These are phyloP conservation scores for Cladosporium phlei DNA, from an alignment of 2,329 filamentous ascomycete genomes.

Conservation along the genomic window DNA sequence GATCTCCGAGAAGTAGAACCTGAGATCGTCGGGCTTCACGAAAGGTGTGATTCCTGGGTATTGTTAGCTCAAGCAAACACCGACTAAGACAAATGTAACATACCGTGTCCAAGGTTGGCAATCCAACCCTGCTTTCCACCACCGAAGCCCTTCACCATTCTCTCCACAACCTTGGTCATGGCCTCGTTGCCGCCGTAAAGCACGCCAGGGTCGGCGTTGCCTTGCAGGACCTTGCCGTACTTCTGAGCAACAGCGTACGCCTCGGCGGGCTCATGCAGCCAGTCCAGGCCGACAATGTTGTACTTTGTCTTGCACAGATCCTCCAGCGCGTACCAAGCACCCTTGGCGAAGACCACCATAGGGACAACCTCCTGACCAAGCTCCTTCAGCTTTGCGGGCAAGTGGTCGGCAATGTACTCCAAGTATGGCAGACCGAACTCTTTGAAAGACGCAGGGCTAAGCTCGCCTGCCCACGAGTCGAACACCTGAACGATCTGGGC, in stretches of 20 bases:
- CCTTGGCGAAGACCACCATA: conserved; percentile 98
- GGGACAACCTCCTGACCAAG: conserved; percentile 76
- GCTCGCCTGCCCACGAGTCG: conserved; percentile 95
- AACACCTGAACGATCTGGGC: conserved; percentile 96
- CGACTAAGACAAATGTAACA: conserved; percentile 28
- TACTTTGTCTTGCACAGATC: conserved; percentile 84
- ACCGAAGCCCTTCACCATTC: conserved; percentile 82
- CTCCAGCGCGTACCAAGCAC: conserved; percentile 91
- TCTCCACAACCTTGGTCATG: conserved; percentile 76
- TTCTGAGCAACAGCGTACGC: conserved; percentile 68
- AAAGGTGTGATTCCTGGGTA: conserved; percentile 79
- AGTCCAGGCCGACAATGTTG: conserved; percentile 90
- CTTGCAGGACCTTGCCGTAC: conserved; percentile 78
- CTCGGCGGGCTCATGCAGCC: conserved; percentile 83
- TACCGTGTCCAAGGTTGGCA: conserved; percentile 91
- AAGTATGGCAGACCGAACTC: conserved; percentile 84
- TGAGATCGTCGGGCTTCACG: conserved; percentile 88
- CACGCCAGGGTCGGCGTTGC: conserved; percentile 91
- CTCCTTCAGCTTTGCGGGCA: conserved; percentile 69
- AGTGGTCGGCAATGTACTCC: conserved; percentile 71
- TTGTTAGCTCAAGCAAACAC: conserved; percentile 15
- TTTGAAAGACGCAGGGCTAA: conserved; percentile 78
- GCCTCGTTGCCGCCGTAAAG: conserved; percentile 78
- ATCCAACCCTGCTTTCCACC: conserved; percentile 91
- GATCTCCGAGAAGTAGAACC: conserved; percentile 90